A percentile compares a stretch with the other conserved stretches of the same genome.
Conservation (phyloP, 805 yeast genomes). For the Sugiyamaella marilandica region DNA sequence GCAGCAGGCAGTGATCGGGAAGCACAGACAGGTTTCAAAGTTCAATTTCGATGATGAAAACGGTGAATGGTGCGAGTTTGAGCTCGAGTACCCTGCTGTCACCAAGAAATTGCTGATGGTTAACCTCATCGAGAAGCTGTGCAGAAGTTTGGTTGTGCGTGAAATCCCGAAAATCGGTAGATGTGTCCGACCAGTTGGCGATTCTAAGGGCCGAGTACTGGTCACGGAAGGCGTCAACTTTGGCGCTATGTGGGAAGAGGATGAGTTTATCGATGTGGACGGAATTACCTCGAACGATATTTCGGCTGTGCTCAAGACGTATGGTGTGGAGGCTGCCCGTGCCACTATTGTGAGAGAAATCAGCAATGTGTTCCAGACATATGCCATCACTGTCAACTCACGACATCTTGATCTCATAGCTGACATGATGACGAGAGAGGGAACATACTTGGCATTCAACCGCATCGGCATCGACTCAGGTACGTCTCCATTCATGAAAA, state of each 20-base stretch:
- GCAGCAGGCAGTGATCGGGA: conserved; percentile 72
- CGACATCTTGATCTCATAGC: conserved; percentile 97
- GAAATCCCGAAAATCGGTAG: conserved; percentile 90
- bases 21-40: conserved; percentile 67
- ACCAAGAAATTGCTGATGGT: conserved; percentile 95
- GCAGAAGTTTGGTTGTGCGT: conserved; percentile 85
- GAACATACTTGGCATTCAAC: conserved; percentile 91
- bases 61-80: conserved; percentile 93
- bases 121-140: conserved; percentile 87
- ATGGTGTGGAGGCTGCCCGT: conserved; percentile 99
- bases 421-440: conserved; percentile 99
- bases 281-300: conserved; percentile 89
- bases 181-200: conserved; percentile 70
- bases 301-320: conserved; percentile 79
- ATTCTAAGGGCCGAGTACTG: conserved; percentile 63
- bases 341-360: conserved; percentile 95
- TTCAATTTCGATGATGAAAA: conserved; percentile 84
- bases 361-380: conserved; percentile 90
- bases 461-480: conserved; percentile 97
- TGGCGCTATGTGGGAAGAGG: conserved; percentile 97
- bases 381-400: conserved; percentile 86
- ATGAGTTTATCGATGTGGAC: conserved; percentile 85
- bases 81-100: conserved; percentile 73
- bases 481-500: conserved; percentile 94
- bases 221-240: conserved; percentile 98